phyloP scores from a whole-genome alignment of 73 alveolate genomes.

The Symbiodinium pilosum region DNA sequence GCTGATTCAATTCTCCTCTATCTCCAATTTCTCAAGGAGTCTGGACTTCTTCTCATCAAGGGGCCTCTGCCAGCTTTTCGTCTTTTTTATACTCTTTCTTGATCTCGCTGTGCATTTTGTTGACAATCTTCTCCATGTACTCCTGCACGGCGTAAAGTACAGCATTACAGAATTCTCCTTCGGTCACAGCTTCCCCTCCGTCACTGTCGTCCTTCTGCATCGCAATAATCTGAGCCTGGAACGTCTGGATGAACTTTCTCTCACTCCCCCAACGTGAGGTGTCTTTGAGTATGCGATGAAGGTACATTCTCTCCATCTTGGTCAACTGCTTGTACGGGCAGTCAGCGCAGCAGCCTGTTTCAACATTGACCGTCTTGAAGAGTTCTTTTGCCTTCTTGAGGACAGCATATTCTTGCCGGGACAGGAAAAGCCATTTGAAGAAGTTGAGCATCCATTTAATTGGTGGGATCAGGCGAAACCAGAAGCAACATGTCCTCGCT shows the following conservation, averaged over 20 bases:
- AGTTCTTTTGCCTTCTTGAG: conserved; percentile 38
- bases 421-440: conserved; percentile 64
- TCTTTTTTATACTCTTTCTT: conserved; percentile 11
- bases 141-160: conserved; percentile 50
- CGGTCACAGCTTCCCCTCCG: conserved; percentile 59
- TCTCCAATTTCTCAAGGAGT: not conserved
- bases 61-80: conserved; percentile 20
- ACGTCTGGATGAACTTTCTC: conserved; percentile 27
- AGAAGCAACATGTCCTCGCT: not conserved
- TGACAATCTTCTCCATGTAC: conserved; percentile 64
- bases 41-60: not conserved
- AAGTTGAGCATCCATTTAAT: conserved; percentile 32
- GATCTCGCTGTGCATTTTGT: not conserved
- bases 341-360: conserved; percentile 21
- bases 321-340: conserved; percentile 59
- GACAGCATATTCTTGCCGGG: conserved; percentile 41
- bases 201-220: conserved; percentile 64
- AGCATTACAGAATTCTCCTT: conserved; percentile 61
- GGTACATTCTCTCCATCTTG: conserved; percentile 89
- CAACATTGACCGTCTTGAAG: conserved; percentile 40
- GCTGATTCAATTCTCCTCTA: not conserved
- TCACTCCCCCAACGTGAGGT: not conserved
- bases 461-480: conserved; percentile 75
- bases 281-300: conserved; percentile 65
- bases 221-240: conserved; percentile 21